These are phyloP conservation scores for Naganishia liquefaciens DNA, from an alignment of 1,284 basidiomycete species.

Conservation along the genomic window DNA sequence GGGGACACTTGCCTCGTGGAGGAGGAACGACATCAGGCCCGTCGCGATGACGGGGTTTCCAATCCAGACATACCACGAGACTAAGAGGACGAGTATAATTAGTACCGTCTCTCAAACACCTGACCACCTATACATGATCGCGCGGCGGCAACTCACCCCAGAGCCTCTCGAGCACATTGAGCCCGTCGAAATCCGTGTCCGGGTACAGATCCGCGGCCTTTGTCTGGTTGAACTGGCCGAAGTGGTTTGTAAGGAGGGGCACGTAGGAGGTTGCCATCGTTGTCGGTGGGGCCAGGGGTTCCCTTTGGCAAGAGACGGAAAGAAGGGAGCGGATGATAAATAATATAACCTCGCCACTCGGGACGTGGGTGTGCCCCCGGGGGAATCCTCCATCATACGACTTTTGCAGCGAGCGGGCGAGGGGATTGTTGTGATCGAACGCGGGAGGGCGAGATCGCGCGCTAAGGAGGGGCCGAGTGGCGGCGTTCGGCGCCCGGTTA, in stretches of 20 bases:
- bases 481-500: background rate
- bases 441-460: background rate
- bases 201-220: conserved; percentile 30
- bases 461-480: background rate
- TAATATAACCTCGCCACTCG: conserved; percentile 2
- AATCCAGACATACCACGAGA: conserved; percentile 74
- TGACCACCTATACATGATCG: too few relatives aligned
- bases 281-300: background rate
- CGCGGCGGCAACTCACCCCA: conserved; percentile 32
- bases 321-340: background rate
- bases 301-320: background rate
- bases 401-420: conserved; percentile 9
- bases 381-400: conserved; percentile 11
- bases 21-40: conserved; percentile 85
- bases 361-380: background rate
- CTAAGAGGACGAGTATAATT: background rate
- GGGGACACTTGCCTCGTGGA: conserved; percentile 75
- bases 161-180: conserved; percentile 33
- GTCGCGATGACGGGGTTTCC: conserved; percentile 93
- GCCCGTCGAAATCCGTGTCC: conserved; percentile 28
- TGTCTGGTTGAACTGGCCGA: conserved; percentile 25
- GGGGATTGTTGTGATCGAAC: conserved; percentile 13
- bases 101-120: background rate
- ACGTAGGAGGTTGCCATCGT: conserved; percentile 17
- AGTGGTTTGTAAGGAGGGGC: conserved; percentile 23